Evolutionary conservation across 345 rosid genomes (phyloP), one percentile per base, ranked within the genome.

Genomic region (Gossypium thurberi): DNA sequence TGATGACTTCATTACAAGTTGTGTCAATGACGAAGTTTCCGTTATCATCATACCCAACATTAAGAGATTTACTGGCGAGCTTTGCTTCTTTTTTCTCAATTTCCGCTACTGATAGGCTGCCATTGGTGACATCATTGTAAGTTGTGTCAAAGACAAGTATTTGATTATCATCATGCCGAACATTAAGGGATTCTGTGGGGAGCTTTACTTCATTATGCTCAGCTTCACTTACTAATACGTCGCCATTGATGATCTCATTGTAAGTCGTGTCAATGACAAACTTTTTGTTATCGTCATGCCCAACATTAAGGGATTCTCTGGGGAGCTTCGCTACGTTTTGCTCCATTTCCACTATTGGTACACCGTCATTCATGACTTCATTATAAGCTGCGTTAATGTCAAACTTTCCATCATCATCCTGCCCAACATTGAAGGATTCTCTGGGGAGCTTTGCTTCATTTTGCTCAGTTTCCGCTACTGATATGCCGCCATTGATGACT

Each of bases 321-420:
- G 57, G 57, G 21, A 52, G 7, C 2, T 52, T 52, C 18, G 20
- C 57, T 52, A 15, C 57, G 1, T 17, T 52, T 2, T 52, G 57
- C 17, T 52, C 57, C 7, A 6, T 52, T 52, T 17, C 7, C 21
- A 6, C 57, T 52, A 15, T 15, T 17, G 21, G 1, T 2, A n/a
- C 0, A 10, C 8, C 84, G 13, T 5, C 12, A 37, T 21, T 26
- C 18, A 67, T 65, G 37, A 33, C 37, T 33, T 33, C 37, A 1
- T 72, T 76, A 21, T 77, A 78, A 69, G 76, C 76, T 2, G 69
- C 73, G 75, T 86, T 87, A 1, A 89, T 47, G 50, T 47, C 13
- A 11, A 47, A 13, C 50, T 47, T 47, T 47, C 13, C 3, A 13
- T 47, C 50, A 13, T 47, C 50, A 13, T 33, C 37, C 37, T 33